A percentile compares a stretch with the other conserved stretches of the same genome.
Conservation (phyloP, 345 rosid genomes). For the Iberis pinnata region DNA sequence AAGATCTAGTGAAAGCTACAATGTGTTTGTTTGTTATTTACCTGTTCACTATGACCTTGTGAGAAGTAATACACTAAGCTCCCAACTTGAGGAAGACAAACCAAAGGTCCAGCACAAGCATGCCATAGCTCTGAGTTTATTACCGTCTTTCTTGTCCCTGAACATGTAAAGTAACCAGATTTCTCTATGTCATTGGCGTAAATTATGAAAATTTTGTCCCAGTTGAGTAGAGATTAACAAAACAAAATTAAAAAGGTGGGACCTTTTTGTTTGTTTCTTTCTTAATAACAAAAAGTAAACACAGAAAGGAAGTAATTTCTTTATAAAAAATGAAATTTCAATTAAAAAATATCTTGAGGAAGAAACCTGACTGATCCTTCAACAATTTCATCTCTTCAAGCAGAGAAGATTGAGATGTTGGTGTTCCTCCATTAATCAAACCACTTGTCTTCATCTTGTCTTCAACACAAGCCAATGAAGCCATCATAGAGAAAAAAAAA, state of each 20-base stretch:
- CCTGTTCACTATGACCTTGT: conserved; percentile 98
- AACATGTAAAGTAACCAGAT: conserved; percentile 1
- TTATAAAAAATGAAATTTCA: not conserved
- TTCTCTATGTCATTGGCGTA: not conserved
- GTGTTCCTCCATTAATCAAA: conserved; percentile 29
- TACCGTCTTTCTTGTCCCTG: conserved; percentile 57
- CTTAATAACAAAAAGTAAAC: not conserved
- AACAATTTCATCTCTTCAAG: conserved; percentile 89
- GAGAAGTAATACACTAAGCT: conserved; percentile 90
- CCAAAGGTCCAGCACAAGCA: conserved; percentile 98
- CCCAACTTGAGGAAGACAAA: conserved; percentile 87
- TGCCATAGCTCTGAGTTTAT: conserved; percentile 95
- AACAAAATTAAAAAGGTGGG: not conserved
- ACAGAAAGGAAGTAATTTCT: not conserved
- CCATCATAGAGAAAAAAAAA: conserved; percentile 27
- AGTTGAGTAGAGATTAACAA: not conserved
- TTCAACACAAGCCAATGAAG: conserved; percentile 47
- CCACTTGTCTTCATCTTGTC: conserved; percentile 55
- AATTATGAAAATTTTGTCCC: not conserved
- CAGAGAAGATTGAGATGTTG: conserved; percentile 33
- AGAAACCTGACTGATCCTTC: conserved; percentile 81
- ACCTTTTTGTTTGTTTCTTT: conserved; percentile 1
- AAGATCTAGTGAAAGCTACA: conserved; percentile 4
- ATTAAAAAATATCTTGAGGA: not conserved
- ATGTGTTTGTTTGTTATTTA: not conserved